Conservation (phyloP, 495 filamentous ascomycete genomes). For the Talaromyces stipitatus region DNA sequence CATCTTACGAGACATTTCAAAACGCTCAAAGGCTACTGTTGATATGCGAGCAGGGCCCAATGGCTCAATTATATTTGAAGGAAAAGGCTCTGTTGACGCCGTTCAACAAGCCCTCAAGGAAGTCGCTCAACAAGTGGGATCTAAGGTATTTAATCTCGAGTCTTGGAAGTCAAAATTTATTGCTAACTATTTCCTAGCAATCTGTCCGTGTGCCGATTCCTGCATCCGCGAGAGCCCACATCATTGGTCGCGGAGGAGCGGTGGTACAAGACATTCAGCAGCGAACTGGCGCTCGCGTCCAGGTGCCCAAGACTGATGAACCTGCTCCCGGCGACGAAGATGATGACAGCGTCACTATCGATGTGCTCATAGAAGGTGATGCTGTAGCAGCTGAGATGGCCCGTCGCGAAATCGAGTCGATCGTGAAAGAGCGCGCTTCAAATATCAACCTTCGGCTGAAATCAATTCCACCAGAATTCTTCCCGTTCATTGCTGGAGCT, state of each 20-base stretch:
- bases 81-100: conserved; percentile 67
- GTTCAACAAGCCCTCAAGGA: conserved; percentile 80
- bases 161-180: conserved; percentile 8
- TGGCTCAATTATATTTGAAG: conserved; percentile 68
- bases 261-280: conserved; percentile 81
- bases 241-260: conserved; percentile 88
- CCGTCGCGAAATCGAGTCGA: conserved; percentile 68
- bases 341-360: conserved; percentile 74
- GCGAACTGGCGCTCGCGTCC: conserved; percentile 77
- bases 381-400: conserved; percentile 75
- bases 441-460: conserved; percentile 70
- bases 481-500: conserved; percentile 86
- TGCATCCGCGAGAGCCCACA: conserved; percentile 67
- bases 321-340: conserved; percentile 36
- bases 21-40: conserved; percentile 76
- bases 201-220: conserved; percentile 71
- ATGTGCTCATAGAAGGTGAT: conserved; percentile 86
- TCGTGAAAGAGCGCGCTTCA: conserved; percentile 77
- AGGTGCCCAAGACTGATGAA: conserved; percentile 73
- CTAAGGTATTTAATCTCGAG: conserved; percentile 51
- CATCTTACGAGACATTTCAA: conserved; percentile 79
- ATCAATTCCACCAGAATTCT: conserved; percentile 83
- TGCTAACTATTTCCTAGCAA: conserved; percentile 42
- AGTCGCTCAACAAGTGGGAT: conserved; percentile 72
- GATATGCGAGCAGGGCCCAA: conserved; percentile 61